These are phyloP conservation scores for Mycena kentingensis DNA, from an alignment of 768 basidiomycete genomes.

Conservation along the genomic window DNA sequence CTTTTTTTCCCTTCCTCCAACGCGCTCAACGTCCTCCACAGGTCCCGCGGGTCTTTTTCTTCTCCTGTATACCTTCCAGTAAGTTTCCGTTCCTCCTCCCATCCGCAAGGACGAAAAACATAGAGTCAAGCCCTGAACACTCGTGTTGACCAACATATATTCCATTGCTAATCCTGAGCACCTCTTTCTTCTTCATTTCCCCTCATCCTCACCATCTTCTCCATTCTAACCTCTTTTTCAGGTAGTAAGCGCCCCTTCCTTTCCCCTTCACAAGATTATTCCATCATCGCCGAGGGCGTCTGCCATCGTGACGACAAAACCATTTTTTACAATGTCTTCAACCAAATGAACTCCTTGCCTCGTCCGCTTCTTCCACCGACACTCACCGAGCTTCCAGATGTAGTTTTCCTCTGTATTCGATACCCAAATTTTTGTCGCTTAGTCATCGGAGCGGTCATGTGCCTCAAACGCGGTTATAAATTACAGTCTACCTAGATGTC, in stretches of 20 bases:
- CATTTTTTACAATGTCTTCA: slow-evolving; percentile 35
- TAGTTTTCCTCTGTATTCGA: too few relatives aligned
- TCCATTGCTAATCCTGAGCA: slow-evolving; percentile 92
- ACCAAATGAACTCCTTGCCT: slow-evolving; percentile 36
- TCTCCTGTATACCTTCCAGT: slow-evolving; percentile 22
- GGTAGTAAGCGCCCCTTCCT: slow-evolving; percentile 10
- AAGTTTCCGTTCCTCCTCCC: slow-evolving; percentile 27
- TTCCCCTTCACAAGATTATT: slow-evolving; percentile 28
- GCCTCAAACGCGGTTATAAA: too few relatives aligned
- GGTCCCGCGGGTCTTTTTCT: slow-evolving; percentile 7
- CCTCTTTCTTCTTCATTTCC: slow-evolving; percentile 1
- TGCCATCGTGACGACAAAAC: slow-evolving; percentile 27
- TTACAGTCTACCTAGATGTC: too few relatives aligned
- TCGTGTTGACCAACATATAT: slow-evolving; percentile 71
- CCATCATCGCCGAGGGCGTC: slow-evolving; percentile 21
- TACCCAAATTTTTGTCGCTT: too few relatives aligned
- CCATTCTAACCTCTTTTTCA: slow-evolving; percentile 20
- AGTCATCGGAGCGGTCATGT: too few relatives aligned
- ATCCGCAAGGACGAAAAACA: slow-evolving; percentile 57
- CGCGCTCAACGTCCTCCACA: slow-evolving; percentile 17
- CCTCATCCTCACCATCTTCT: slow-evolving; percentile 6
- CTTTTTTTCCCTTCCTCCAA: slow-evolving; percentile 10
- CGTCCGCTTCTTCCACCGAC: neutral
- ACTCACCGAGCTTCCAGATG: too few relatives aligned
- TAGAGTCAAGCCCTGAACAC: slow-evolving; percentile 88